A percentile compares a stretch with the other conserved stretches of the same genome.
phyloP scores from a whole-genome alignment of 345 rosid genomes.

The Hibiscus syriacus region DNA sequence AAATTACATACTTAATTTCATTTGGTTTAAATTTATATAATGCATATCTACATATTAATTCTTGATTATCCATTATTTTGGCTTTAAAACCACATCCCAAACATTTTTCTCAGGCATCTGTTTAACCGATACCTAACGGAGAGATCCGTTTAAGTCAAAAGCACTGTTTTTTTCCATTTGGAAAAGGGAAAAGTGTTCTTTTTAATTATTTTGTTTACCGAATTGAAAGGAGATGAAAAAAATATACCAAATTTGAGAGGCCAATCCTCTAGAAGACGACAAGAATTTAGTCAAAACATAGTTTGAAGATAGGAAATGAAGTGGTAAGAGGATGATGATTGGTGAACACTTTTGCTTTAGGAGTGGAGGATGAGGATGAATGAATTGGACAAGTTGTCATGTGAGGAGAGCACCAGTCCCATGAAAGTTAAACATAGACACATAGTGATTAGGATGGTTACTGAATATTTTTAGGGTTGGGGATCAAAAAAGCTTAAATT shows the following conservation, averaged over 20 bases:
- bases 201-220: not conserved
- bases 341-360: slow-evolving; percentile 2
- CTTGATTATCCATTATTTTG: too few relatives aligned
- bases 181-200: not conserved
- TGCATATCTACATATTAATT: too few relatives aligned
- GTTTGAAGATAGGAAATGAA: not conserved
- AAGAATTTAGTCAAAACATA: not conserved
- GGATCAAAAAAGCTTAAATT: slow-evolving; percentile 8
- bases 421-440: slow-evolving; percentile 13
- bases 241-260: not conserved
- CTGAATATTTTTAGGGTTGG: slow-evolving; percentile 18
- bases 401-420: slow-evolving; percentile 29
- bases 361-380: slow-evolving; percentile 13
- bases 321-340: slow-evolving; percentile 15
- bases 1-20: too few relatives aligned
- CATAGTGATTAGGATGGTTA: slow-evolving; percentile 42
- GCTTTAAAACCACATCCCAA: too few relatives aligned
- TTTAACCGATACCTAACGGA: not conserved
- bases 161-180: not conserved
- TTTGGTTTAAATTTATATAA: too few relatives aligned
- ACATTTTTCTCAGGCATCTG: too few relatives aligned
- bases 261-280: not conserved
- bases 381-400: slow-evolving; percentile 18
- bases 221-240: not conserved
- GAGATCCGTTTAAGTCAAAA: not conserved